Conservation (phyloP, 805 yeast species). For the Barnettozyma californica region DNA sequence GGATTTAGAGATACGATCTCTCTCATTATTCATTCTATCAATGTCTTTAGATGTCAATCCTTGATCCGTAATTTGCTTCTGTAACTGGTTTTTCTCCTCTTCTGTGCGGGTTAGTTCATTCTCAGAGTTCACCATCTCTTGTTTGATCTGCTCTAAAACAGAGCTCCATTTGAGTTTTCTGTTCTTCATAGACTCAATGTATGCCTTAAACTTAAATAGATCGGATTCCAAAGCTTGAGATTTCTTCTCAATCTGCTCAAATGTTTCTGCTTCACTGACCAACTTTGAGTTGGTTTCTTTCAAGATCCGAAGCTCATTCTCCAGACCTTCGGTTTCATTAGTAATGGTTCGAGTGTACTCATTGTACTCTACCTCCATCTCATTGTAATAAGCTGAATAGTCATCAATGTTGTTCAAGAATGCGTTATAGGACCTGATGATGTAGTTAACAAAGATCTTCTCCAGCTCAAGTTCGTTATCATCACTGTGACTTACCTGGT, state of each 20-base stretch:
- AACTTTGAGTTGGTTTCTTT: constrained; percentile 36
- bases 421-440: constrained; percentile 59
- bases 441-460: constrained; percentile 51
- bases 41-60: constrained; percentile 61
- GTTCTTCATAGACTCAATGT: constrained; percentile 60
- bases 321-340: constrained; percentile 38
- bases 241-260: constrained; percentile 51
- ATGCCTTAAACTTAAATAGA: constrained; percentile 63
- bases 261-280: constrained; percentile 38
- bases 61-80: constrained; percentile 40
- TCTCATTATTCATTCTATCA: constrained; percentile 55
- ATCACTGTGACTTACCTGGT: constrained; percentile 25
- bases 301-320: constrained; percentile 36
- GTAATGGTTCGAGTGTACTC: constrained; percentile 44
- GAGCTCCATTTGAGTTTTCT: constrained; percentile 61
- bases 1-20: constrained; percentile 50
- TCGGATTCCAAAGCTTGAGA: constrained; percentile 65
- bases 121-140: constrained; percentile 45
- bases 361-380: constrained; percentile 52
- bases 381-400: constrained; percentile 46
- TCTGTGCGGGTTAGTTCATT: constrained; percentile 37
- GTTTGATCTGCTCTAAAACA: constrained; percentile 49
- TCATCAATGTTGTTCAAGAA: constrained; percentile 64
- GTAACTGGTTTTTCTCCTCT: constrained; percentile 36
- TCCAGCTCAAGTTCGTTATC: constrained; percentile 33